Evolutionary conservation across 768 basidiomycete genomes (phyloP), one percentile per base, ranked within the genome.

Genomic region (Hygrocybe coccinea): DNA sequence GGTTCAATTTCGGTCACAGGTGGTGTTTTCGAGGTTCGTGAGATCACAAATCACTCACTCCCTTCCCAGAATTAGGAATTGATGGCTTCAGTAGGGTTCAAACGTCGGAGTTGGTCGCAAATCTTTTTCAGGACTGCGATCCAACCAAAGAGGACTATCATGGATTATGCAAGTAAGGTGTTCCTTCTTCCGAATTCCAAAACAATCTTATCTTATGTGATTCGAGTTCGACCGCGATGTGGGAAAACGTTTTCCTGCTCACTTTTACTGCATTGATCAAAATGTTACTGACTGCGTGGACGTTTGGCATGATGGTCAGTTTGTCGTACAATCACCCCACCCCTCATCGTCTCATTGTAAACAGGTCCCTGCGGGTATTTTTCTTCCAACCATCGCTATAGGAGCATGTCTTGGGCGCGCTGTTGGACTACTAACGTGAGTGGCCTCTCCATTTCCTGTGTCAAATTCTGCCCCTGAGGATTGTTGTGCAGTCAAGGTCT

Each of bases 111-210:
- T 76, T 93, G 19, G 91, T 94, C 6, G 82, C 87, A 9, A 87
- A 87, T 62, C 79, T 93, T 11, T 88, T 93, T 68, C 83, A 85
- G 60, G 91, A 93, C 69, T 95, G 92, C 64, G 84, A 87, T 63
- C 70, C 84, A 8, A 70, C 71, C 4, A 85, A 81, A 62, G 78
- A 78, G 6, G 83, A 86, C 63, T 85, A 82, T 58, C 86, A 86
- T 60, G 87, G 86, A 2, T 74, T 93, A 33, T 95, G 91, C 85
- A 87, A 88, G 87, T 87, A 63, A 60, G 85, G 22, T 34, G 34
- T 22, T 48, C 10, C 36, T 19, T 8, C n/a, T 35, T 25, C 45
- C 5, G 52, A 54, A 33, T 45, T 55, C 36, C 43, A 14, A 8
- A 59, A 38, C 50, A 36, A 19, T 36, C 34, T 48, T 3, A 2